Conservation (phyloP, 768 basidiomycete species). For the Boletus edulis region DNA sequence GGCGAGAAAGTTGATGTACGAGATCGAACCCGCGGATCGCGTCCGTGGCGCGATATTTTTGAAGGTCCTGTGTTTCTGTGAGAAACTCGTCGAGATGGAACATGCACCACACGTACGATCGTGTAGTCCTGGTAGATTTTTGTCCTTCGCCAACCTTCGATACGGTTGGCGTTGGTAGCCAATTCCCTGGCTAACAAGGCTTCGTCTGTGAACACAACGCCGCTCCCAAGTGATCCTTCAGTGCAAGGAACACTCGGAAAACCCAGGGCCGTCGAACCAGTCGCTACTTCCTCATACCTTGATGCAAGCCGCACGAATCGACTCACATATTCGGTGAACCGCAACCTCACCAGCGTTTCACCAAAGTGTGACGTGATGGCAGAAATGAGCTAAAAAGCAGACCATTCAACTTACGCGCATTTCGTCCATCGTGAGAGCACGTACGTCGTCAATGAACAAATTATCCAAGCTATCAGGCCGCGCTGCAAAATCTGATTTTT, state of each 20-base stretch:
- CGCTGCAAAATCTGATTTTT: conserved; percentile 52
- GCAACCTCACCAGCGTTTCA: conserved; percentile 80
- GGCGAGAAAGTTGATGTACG: conserved; percentile 77
- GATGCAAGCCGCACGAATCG: conserved; percentile 90
- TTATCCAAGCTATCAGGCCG: conserved; percentile 71
- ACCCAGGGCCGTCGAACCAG: conserved; percentile 73
- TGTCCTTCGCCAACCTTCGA: conserved; percentile 92
- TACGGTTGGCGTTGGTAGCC: conserved; percentile 70
- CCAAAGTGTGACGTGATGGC: conserved; percentile 93
- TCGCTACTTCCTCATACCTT: conserved; percentile 82
- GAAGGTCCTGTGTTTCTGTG: conserved; percentile 58
- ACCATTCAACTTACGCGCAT: neutral
- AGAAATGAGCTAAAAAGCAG: conserved; percentile 54
- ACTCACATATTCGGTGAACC: conserved; percentile 85
- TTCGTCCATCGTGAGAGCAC: conserved; percentile 24
- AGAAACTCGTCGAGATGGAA: neutral
- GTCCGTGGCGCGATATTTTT: conserved; percentile 47
- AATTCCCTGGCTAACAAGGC: conserved; percentile 64
- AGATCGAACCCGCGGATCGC: conserved; percentile 83
- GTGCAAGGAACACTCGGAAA: conserved; percentile 58
- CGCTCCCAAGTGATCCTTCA: conserved; percentile 62
- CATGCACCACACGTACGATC: conserved; percentile 45
- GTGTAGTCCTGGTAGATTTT: conserved; percentile 73
- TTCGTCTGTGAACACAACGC: conserved; percentile 79
- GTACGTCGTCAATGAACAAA: conserved; percentile 90